These are phyloP conservation scores for Vitis amurensis DNA, from an alignment of 164 flowering plant genomes.

Conservation along the genomic window DNA sequence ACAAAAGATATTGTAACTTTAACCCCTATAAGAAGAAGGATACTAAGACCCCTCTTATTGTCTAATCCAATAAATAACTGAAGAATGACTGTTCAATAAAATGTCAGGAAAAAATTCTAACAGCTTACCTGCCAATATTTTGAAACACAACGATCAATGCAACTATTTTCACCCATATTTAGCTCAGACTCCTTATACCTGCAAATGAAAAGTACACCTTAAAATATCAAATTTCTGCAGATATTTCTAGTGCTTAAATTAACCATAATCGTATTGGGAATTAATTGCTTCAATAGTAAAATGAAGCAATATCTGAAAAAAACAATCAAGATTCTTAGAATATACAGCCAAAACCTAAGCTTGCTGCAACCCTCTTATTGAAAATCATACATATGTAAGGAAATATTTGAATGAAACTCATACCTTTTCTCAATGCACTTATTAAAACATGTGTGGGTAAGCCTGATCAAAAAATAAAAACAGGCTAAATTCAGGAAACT, in stretches of 20 bases:
- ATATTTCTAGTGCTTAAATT: not conserved
- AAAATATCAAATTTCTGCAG: not conserved
- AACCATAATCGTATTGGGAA: too few relatives aligned
- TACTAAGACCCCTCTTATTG: not conserved
- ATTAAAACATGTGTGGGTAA: conserved; percentile 76
- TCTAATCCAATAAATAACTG: not conserved
- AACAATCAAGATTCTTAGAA: not conserved
- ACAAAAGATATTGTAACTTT: too few relatives aligned
- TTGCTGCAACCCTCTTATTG: not conserved
- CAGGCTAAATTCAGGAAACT: not conserved
- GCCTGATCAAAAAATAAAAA: conserved; percentile 53
- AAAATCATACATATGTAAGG: not conserved
- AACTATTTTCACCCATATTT: conserved; percentile 96
- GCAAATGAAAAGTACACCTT: conserved; percentile 5
- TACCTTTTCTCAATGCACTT: conserved; percentile 92
- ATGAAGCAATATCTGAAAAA: not conserved
- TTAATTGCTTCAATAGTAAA: not conserved
- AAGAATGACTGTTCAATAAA: not conserved
- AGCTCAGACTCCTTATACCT: conserved; percentile 95
- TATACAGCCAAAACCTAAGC: not conserved
- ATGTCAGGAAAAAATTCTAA: not conserved
- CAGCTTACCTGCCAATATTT: conserved; percentile 89
- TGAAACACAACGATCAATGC: conserved; percentile 97
- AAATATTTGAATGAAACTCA: conserved; percentile 6
- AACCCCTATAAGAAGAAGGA: too few relatives aligned